Evolutionary conservation across 345 rosid genomes (phyloP).

Genomic region (Psidium friedrichsthalianum): DNA sequence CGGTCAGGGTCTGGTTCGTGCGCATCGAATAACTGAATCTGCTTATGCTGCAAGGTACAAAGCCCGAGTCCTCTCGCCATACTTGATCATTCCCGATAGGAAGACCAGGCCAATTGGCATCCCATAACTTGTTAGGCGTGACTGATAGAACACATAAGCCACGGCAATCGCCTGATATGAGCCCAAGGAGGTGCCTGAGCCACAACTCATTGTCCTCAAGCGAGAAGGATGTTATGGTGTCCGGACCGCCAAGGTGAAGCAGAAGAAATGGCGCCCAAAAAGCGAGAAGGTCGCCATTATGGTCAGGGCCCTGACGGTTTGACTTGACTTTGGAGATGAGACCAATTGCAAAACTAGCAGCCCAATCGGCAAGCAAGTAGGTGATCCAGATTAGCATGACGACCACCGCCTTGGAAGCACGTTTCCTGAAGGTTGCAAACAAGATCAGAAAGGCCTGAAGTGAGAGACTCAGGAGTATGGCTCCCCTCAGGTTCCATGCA

Average conservation of each 20-base stretch:
- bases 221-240: background rate
- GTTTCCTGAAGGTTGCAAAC: background rate
- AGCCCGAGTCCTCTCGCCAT: conserved; percentile 35
- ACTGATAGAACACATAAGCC: background rate
- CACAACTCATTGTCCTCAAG: background rate
- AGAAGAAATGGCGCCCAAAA: background rate
- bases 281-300: background rate
- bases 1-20: conserved; percentile 40
- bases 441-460: background rate
- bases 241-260: background rate
- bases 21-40: conserved; percentile 35
- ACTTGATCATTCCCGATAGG: conserved; percentile 17
- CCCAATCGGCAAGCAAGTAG: background rate
- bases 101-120: background rate
- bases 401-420: background rate
- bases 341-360: background rate
- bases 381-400: background rate
- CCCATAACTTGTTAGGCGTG: background rate
- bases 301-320: background rate
- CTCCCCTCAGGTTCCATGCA: background rate
- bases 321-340: background rate
- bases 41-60: background rate
- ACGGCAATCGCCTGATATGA: background rate
- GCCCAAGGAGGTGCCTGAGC: background rate
- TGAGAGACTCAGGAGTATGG: background rate